Percentiles rank a stretch among this genome's conserved stretches.
phyloP scores from a whole-genome alignment of 495 filamentous ascomycete genomes.

The Cryomyces minteri region DNA sequence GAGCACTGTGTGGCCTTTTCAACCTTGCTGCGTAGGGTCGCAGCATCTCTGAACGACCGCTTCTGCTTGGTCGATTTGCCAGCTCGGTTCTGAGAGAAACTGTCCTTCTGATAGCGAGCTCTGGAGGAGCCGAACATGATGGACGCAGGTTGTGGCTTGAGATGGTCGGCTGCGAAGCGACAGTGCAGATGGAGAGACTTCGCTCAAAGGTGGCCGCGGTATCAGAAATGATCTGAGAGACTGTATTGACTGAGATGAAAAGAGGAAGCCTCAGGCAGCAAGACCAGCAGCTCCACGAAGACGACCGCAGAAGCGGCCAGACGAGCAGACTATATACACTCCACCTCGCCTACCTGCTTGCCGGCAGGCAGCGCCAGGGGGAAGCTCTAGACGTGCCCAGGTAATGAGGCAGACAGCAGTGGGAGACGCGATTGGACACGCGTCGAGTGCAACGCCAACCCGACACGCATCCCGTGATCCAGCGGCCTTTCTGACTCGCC shows the following conservation, averaged over 20 bases:
- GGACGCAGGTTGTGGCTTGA: background rate
- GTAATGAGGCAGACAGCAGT: too few relatives aligned
- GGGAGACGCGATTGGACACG: conserved; percentile 13
- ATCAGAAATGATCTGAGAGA: background rate
- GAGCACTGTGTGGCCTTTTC: background rate
- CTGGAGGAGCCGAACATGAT: conserved; percentile 18
- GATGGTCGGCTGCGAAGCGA: background rate
- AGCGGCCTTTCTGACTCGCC: too few relatives aligned
- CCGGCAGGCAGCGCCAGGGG: background rate
- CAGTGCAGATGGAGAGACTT: background rate
- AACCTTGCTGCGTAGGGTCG: background rate
- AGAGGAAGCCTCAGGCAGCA: conserved; percentile 4
- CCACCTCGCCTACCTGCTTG: background rate
- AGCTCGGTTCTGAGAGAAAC: conserved; percentile 19
- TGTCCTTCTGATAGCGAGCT: conserved; percentile 16
- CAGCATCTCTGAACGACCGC: conserved; percentile 17
- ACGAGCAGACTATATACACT: background rate
- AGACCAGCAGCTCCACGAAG: background rate
- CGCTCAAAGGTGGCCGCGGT: background rate
- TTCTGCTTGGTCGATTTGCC: conserved; percentile 22
- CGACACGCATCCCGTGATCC: too few relatives aligned
- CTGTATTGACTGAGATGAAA: background rate
- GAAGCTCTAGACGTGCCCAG: too few relatives aligned
- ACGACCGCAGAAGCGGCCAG: background rate
- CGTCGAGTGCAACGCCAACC: too few relatives aligned